These are phyloP conservation scores for Daedalea quercina DNA, from an alignment of 768 basidiomycete species.

Conservation along the genomic window DNA sequence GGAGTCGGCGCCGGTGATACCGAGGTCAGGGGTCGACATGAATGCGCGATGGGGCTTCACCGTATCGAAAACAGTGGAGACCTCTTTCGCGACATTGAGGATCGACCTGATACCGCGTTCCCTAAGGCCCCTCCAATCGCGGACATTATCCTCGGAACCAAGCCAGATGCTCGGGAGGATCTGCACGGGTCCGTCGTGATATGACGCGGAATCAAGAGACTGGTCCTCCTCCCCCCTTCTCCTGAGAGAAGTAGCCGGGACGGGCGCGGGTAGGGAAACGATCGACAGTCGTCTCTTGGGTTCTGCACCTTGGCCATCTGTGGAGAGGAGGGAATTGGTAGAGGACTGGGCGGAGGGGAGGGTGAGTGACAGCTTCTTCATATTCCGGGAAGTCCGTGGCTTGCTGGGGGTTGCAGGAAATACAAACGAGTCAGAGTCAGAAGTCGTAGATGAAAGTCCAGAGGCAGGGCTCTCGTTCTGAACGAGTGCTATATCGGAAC, in stretches of 20 bases:
- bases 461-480: slow-evolving; percentile 38
- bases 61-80: slow-evolving; percentile 62
- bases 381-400: slow-evolving; percentile 49
- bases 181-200: slow-evolving; percentile 75
- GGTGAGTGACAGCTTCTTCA: slow-evolving; percentile 71
- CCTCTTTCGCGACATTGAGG: slow-evolving; percentile 92
- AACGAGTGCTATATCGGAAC: slow-evolving; percentile 43
- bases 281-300: slow-evolving; percentile 62
- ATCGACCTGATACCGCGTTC: slow-evolving; percentile 73
- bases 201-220: slow-evolving; percentile 55
- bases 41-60: slow-evolving; percentile 50
- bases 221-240: slow-evolving; percentile 44
- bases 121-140: slow-evolving; percentile 67
- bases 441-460: slow-evolving; percentile 43
- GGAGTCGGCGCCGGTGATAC: slow-evolving; percentile 25
- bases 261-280: slow-evolving; percentile 57
- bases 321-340: slow-evolving; percentile 39
- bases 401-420: slow-evolving; percentile 32
- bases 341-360: slow-evolving; percentile 60
- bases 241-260: slow-evolving; percentile 50
- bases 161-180: slow-evolving; percentile 84
- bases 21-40: slow-evolving; percentile 64
- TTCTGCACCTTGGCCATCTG: slow-evolving; percentile 13
- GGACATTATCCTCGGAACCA: slow-evolving; percentile 88
- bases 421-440: slow-evolving; percentile 47